Percentiles rank a stretch among this genome's conserved stretches.
Evolutionary conservation across 2,329 filamentous ascomycete species (phyloP).

Genomic region (Cordyceps pruinosa): DNA sequence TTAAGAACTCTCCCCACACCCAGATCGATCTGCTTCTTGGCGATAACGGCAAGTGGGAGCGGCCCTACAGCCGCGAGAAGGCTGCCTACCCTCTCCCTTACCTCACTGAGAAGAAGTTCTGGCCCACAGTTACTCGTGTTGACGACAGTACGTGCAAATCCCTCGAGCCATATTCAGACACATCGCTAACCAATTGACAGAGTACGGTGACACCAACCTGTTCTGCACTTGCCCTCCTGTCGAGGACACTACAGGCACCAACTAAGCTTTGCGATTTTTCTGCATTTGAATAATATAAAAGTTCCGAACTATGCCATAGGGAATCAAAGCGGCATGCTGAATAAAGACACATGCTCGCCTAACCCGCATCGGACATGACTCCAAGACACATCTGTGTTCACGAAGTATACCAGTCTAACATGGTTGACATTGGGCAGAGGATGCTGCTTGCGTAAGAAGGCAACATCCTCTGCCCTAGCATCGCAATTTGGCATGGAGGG

Average conservation of each 20-base stretch:
- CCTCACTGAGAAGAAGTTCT: constrained; percentile 94
- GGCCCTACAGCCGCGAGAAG: constrained; percentile 72
- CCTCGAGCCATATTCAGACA: not conserved
- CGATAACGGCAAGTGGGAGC: constrained; percentile 59
- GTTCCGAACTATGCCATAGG: constrained; percentile 4
- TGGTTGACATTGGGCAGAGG: constrained; percentile 1
- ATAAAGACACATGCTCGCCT: constrained; percentile 13
- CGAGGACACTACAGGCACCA: constrained; percentile 46
- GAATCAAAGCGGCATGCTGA: constrained; percentile 12
- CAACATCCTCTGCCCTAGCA: not conserved
- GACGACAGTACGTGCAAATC: constrained; percentile 65
- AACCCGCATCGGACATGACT: constrained; percentile 6
- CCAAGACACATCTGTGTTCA: not conserved
- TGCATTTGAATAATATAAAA: constrained; percentile 14
- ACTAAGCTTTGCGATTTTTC: constrained; percentile 6
- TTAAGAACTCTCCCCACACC: constrained; percentile 85
- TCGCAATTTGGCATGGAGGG: not conserved
- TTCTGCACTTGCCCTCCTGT: constrained; percentile 93
- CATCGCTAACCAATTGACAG: constrained; percentile 35
- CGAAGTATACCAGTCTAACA: not conserved
- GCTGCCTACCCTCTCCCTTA: constrained; percentile 82
- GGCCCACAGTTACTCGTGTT: constrained; percentile 79
- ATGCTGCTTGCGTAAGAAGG: not conserved
- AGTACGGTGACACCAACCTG: constrained; percentile 84
- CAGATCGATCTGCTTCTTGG: constrained; percentile 69